Conservation (phyloP, 2,329 filamentous ascomycete genomes). For the Fusarium xylarioides region DNA sequence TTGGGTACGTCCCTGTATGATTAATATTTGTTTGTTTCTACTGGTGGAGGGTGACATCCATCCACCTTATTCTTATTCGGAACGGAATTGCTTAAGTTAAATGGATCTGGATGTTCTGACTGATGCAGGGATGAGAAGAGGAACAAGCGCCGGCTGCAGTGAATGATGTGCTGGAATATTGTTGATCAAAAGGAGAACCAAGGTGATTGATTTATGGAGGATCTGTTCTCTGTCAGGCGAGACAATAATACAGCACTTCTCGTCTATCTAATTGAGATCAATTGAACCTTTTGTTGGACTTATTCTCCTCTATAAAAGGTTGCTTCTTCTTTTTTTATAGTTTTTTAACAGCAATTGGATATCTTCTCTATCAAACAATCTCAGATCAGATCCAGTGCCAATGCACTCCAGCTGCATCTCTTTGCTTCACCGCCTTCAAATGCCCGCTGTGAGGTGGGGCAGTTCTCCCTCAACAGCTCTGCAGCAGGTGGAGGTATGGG, state of each 20-base stretch:
- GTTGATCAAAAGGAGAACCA: background rate
- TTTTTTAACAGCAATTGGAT: background rate
- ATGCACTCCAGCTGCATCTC: constrained; percentile 11
- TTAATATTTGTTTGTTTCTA: background rate
- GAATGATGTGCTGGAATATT: background rate
- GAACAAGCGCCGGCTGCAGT: background rate
- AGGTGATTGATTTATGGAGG: background rate
- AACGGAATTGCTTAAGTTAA: background rate
- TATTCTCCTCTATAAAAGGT: background rate
- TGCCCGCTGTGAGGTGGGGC: constrained; percentile 37
- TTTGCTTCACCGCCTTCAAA: constrained; percentile 39
- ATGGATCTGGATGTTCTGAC: background rate
- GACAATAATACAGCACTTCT: background rate
- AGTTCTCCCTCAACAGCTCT: constrained; percentile 18
- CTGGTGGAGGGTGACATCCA: constrained; percentile 25
- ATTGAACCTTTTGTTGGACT: background rate
- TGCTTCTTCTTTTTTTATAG: background rate
- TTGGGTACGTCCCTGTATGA: background rate
- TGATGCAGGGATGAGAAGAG: constrained; percentile 1
- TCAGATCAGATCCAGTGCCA: background rate
- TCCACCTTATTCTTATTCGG: constrained; percentile 28
- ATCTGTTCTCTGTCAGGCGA: background rate
- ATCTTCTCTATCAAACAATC: background rate
- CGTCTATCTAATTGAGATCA: background rate
- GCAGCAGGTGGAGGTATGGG: background rate